Evolutionary conservation across 129 eudicot species (phyloP).

Genomic region (Chrysanthemum seticuspe): DNA sequence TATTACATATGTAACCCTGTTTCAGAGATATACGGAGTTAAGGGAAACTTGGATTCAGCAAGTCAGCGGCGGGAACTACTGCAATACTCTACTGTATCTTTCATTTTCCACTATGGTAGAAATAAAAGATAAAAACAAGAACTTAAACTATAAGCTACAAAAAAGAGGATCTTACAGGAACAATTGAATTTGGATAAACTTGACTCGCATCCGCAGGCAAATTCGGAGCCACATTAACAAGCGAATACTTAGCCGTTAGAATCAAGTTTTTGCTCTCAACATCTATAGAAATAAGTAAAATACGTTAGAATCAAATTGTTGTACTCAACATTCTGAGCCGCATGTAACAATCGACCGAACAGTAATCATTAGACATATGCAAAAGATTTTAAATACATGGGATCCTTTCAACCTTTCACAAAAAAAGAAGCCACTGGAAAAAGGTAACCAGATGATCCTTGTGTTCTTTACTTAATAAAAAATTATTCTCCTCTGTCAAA

Average conservation of each 20-base stretch:
- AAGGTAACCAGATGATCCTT: no score
- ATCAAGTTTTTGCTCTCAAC: conserved; percentile 66
- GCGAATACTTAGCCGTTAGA: conserved; percentile 76
- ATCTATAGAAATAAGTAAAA: conserved; percentile 41
- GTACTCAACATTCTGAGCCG: not conserved
- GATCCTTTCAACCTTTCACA: no score
- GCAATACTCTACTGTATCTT: not conserved
- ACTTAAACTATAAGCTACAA: not conserved
- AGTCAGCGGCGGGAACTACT: not conserved
- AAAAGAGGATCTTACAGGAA: conserved; percentile 56
- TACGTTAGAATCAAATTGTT: not conserved
- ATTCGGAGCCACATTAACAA: conserved; percentile 54
- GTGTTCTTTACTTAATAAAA: no score
- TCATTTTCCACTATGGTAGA: not conserved
- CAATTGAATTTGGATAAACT: conserved; percentile 57
- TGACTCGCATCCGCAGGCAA: conserved; percentile 68
- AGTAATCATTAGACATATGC: not conserved
- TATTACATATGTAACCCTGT: conserved; percentile 87
- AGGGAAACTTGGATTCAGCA: not conserved
- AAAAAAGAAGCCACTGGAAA: no score
- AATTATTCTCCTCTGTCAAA: no score
- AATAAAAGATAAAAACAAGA: conserved; percentile 1
- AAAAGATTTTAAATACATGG: no score
- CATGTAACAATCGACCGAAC: not conserved
- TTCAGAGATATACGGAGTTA: conserved; percentile 15